These are phyloP conservation scores for Moesziomyces parantarcticus DNA, from an alignment of 1,284 basidiomycete genomes.

Conservation along the genomic window DNA sequence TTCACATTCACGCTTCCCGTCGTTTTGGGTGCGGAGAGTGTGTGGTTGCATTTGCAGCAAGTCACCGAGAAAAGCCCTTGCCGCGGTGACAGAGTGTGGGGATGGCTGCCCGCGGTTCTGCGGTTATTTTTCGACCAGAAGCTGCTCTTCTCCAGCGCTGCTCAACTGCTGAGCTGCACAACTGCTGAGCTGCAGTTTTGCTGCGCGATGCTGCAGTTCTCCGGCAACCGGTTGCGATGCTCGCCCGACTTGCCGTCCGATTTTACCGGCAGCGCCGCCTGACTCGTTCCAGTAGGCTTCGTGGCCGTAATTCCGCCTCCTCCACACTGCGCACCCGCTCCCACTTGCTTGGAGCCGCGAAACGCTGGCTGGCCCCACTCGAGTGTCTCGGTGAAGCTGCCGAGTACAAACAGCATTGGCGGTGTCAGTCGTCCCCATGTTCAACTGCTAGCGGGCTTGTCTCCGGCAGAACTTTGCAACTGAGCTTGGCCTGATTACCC, in stretches of 20 bases:
- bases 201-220: not conserved
- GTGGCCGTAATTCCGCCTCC: not conserved
- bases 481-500: not conserved
- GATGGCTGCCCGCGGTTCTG: too few relatives aligned
- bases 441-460: not conserved
- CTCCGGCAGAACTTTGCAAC: not conserved
- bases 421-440: not conserved
- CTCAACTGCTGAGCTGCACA: too few relatives aligned
- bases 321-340: too few relatives aligned
- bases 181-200: too few relatives aligned
- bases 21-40: too few relatives aligned
- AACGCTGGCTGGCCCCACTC: not conserved
- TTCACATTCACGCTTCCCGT: too few relatives aligned
- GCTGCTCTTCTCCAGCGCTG: too few relatives aligned
- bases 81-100: too few relatives aligned
- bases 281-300: not conserved
- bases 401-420: not conserved
- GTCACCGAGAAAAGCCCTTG: too few relatives aligned
- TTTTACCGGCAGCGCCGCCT: conserved; percentile 8
- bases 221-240: conserved; percentile 6
- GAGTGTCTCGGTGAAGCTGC: not conserved
- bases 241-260: conserved; percentile 2
- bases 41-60: too few relatives aligned
- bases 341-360: too few relatives aligned
- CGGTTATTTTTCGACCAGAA: too few relatives aligned